Evolutionary conservation across 1,139 yeast species (phyloP).

Genomic region (Casaregolazyma lundiana): DNA sequence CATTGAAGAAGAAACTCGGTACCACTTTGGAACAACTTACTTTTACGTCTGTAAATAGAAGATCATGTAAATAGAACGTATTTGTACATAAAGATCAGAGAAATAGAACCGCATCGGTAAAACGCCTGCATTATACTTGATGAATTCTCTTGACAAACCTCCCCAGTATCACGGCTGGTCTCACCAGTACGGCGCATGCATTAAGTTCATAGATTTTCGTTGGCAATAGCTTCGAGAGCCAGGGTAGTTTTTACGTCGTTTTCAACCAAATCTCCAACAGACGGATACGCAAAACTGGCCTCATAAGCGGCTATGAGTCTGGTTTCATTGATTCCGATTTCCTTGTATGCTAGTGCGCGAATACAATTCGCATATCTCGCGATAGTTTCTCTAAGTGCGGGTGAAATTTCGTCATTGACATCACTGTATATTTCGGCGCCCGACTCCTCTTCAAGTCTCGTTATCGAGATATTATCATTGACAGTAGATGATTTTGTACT

Average conservation of each 20-base stretch:
- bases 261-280: conserved; percentile 69
- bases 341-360: conserved; percentile 73
- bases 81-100: background rate
- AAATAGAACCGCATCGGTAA: no score
- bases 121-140: no score
- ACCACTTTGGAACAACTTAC: conserved; percentile 85
- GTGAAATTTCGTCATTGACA: conserved; percentile 67
- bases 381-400: conserved; percentile 63
- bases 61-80: conserved; percentile 8
- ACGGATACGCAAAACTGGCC: conserved; percentile 74
- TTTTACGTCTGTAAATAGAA: conserved; percentile 29
- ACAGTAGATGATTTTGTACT: conserved; percentile 44
- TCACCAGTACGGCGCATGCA: background rate
- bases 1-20: conserved; percentile 70
- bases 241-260: conserved; percentile 69
- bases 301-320: conserved; percentile 81
- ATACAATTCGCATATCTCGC: conserved; percentile 82
- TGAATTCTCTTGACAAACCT: no score
- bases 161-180: no score
- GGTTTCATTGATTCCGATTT: conserved; percentile 79
- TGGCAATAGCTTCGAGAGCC: conserved; percentile 66
- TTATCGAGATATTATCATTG: conserved; percentile 53
- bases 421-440: conserved; percentile 96
- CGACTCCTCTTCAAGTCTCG: conserved; percentile 88
- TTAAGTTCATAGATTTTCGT: conserved; percentile 1